Evolutionary conservation across 192 early-diverging fungal genomes (phyloP).

Genomic region (Coemansia sp.): DNA sequence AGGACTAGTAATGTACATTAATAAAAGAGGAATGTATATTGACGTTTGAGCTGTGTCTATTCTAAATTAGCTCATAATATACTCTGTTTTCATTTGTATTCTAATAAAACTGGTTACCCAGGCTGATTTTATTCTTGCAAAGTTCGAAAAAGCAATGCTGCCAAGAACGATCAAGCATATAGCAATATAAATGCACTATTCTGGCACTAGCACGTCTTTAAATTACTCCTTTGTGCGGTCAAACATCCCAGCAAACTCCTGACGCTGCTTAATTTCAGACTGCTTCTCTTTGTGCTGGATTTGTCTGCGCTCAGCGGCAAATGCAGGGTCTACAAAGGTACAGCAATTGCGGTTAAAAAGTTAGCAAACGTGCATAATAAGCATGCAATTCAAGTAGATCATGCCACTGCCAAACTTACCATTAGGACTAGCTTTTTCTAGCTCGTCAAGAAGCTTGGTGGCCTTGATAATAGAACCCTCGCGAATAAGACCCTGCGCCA

Average conservation of each 20-base stretch:
- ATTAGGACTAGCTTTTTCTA: slow-evolving; percentile 32
- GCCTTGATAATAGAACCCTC: slow-evolving; percentile 37
- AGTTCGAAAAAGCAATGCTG: background rate
- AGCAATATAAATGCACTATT: background rate
- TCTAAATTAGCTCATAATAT: no score
- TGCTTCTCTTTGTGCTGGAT: slow-evolving; percentile 37
- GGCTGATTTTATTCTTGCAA: background rate
- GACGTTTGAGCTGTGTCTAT: no score
- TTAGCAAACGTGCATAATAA: background rate
- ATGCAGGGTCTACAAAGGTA: slow-evolving; percentile 21
- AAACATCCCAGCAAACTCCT: slow-evolving; percentile 50
- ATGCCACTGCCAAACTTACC: slow-evolving; percentile 8
- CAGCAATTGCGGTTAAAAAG: background rate
- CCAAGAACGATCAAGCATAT: background rate
- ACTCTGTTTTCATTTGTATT: no score
- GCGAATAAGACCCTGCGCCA: slow-evolving; percentile 44
- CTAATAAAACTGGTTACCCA: no score
- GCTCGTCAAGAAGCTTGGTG: slow-evolving; percentile 37
- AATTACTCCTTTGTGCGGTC: slow-evolving; percentile 29
- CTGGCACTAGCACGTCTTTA: background rate
- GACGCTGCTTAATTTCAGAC: slow-evolving; percentile 45
- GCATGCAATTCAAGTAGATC: background rate
- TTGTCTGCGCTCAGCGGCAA: slow-evolving; percentile 40
- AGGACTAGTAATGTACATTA: no score
- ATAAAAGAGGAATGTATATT: no score